Percentiles rank a stretch among this genome's conserved stretches.
Conservation (phyloP, 177 flowering plant species). For the Vitis hybrid region DNA sequence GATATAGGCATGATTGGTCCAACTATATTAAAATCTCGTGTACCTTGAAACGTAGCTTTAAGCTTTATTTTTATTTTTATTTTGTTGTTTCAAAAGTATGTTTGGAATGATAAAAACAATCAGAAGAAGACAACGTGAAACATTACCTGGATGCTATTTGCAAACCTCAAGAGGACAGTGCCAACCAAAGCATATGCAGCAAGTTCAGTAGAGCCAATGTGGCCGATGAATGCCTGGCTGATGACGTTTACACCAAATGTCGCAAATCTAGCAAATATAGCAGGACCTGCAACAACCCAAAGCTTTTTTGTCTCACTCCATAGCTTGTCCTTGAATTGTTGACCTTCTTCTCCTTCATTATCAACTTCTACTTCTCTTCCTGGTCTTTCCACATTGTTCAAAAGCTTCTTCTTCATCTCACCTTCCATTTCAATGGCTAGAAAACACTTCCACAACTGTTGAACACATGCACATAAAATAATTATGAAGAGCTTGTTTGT, state of each 20-base stretch:
- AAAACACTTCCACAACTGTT: too few relatives aligned
- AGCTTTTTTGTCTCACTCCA: constrained; percentile 52
- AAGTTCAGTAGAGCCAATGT: constrained; percentile 48
- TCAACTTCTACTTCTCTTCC: constrained; percentile 9
- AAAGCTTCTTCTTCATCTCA: constrained; percentile 27
- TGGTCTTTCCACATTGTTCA: background rate
- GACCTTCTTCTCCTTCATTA: constrained; percentile 3
- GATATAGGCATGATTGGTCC: too few relatives aligned
- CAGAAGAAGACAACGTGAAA: background rate
- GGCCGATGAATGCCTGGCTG: constrained; percentile 58
- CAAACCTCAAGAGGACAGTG: constrained; percentile 54
- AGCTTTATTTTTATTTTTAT: too few relatives aligned
- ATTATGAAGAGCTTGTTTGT: too few relatives aligned
- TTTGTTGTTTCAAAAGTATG: too few relatives aligned
- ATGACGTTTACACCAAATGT: constrained; percentile 48
- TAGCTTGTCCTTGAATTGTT: constrained; percentile 16
- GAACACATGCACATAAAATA: too few relatives aligned
- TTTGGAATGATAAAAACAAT: too few relatives aligned
- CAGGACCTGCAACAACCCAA: constrained; percentile 63
- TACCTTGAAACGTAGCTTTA: too few relatives aligned
- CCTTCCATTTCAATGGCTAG: constrained; percentile 17
- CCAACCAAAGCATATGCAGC: constrained; percentile 57
- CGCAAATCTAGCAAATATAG: constrained; percentile 55
- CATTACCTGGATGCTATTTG: constrained; percentile 47
- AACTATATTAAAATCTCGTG: too few relatives aligned